phyloP scores from a whole-genome alignment of 164 flowering plant species.

The Nymphaea thermarum region DNA sequence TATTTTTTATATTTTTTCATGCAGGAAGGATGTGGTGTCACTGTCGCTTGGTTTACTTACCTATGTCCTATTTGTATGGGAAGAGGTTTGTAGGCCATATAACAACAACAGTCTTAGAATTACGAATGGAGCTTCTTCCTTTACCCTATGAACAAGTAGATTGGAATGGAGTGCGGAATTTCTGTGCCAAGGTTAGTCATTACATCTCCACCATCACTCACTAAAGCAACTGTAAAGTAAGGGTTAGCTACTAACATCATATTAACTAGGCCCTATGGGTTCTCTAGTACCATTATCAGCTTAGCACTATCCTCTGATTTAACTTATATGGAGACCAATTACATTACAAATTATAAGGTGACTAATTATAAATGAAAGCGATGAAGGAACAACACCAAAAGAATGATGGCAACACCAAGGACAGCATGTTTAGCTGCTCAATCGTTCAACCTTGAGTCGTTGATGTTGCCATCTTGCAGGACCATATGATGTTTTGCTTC shows the following conservation, averaged over 20 bases:
- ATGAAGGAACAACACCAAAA: too few relatives aligned
- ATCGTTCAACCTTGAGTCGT: too few relatives aligned
- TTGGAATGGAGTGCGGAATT: conserved; percentile 34
- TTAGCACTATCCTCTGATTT: too few relatives aligned
- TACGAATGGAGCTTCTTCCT: conserved; percentile 30
- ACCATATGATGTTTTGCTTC: too few relatives aligned
- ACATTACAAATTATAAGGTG: too few relatives aligned
- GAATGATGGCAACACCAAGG: too few relatives aligned
- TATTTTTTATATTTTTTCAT: background rate
- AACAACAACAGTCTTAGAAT: conserved; percentile 16
- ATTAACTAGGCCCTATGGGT: too few relatives aligned
- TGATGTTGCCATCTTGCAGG: too few relatives aligned
- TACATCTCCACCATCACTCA: conserved; percentile 1
- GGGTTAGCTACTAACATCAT: background rate
- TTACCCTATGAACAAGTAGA: conserved; percentile 27
- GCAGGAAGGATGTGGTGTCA: conserved; percentile 29
- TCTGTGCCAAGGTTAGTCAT: conserved; percentile 29
- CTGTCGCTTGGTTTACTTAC: conserved; percentile 22
- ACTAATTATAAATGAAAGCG: too few relatives aligned
- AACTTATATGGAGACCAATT: too few relatives aligned
- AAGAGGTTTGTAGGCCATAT: conserved; percentile 41
- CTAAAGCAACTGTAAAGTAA: background rate
- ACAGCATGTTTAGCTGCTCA: too few relatives aligned
- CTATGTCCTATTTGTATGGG: conserved; percentile 31
- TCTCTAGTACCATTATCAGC: too few relatives aligned